Base-by-base conservation (phyloP, 306 rosid genomes). In the Vicia villosa region DNA sequence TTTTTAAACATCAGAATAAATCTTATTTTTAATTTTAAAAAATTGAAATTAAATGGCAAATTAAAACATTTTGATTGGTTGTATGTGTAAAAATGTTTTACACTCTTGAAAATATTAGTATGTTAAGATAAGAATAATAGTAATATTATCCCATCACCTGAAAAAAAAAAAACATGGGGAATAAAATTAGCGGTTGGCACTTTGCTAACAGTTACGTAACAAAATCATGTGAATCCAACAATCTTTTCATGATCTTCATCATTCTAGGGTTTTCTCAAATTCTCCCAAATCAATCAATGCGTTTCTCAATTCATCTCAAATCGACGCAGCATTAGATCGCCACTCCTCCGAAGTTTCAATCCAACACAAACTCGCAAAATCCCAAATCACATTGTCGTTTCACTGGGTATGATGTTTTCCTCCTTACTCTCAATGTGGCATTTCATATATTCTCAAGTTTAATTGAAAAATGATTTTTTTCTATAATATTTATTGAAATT, bases 201-300 rank as follows among this genome's bases (percentile, higher is more conserved):
- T 32, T 66, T n/a, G 55, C 63, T 66, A 14, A 43, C 63, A 10
- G 55, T 68, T 68, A 36, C 21, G 38, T 30, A 47, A 38, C 64
- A 36, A 50, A 21, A 34, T 67, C 59, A 28, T 46, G 62, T 46
- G 41, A 65, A 74, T 42, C 28, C 10, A 57, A 36, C 7, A 15
- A 47, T 61, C 37, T 24, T 13, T 41, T 20, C 61, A 45, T 34
- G 10, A 34, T 68, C 63, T 67, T 67, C 69, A 45, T 75, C 69
- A 30, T 47, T 59, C 45, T 37, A 47, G 63, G 74, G 69, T 75
- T 67, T 75, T 40, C 74, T 21, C n/a, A 22, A 14, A 42, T 32
- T 38, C 40, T 20, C 17, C 61, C 51, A 66, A 45, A 19, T 19
- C 62, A 66, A 57, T 57, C 47, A 58, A 67, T 54, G 52, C 40